These are phyloP conservation scores for Pyrenophora graminea DNA, from an alignment of 2,329 filamentous ascomycete genomes.

Conservation along the genomic window DNA sequence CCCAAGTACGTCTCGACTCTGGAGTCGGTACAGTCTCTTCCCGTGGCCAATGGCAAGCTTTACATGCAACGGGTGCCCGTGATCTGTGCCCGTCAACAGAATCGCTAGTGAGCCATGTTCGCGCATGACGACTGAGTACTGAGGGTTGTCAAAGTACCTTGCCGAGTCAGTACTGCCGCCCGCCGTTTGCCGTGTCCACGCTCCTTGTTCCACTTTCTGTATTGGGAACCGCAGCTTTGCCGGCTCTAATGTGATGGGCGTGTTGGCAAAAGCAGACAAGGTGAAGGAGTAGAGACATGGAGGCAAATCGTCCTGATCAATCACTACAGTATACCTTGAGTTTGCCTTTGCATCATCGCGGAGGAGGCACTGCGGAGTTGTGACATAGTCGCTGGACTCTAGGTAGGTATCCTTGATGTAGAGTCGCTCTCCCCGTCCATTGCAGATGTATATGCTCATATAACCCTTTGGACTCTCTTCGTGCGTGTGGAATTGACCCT, in stretches of 20 bases:
- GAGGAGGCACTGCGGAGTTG: conserved; percentile 88
- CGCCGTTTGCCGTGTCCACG: conserved; percentile 79
- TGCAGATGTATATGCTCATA: conserved; percentile 84
- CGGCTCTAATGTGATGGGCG: conserved; percentile 62
- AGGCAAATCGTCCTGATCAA: conserved; percentile 79
- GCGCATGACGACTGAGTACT: conserved; percentile 71
- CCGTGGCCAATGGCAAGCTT: conserved; percentile 81
- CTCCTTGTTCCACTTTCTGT: conserved; percentile 62
- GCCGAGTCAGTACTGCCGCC: conserved; percentile 81
- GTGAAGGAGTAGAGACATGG: conserved; percentile 80
- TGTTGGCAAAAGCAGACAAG: conserved; percentile 76
- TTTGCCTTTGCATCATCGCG: conserved; percentile 66
- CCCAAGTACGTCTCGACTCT: conserved; percentile 75
- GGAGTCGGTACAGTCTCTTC: conserved; percentile 70
- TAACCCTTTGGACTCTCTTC: conserved; percentile 64
- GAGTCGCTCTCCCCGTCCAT: conserved; percentile 70
- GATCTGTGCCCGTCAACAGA: conserved; percentile 69
- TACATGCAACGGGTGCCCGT: conserved; percentile 77
- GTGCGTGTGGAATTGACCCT: conserved; percentile 26
- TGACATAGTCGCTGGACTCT: conserved; percentile 83
- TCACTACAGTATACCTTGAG: conserved; percentile 65
- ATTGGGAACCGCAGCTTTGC: conserved; percentile 66
- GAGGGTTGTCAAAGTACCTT: conserved; percentile 83
- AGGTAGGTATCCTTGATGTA: conserved; percentile 73
- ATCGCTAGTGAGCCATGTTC: conserved; percentile 68